Base-by-base conservation (phyloP, 306 rosid species). In the Begonia masoniana region DNA sequence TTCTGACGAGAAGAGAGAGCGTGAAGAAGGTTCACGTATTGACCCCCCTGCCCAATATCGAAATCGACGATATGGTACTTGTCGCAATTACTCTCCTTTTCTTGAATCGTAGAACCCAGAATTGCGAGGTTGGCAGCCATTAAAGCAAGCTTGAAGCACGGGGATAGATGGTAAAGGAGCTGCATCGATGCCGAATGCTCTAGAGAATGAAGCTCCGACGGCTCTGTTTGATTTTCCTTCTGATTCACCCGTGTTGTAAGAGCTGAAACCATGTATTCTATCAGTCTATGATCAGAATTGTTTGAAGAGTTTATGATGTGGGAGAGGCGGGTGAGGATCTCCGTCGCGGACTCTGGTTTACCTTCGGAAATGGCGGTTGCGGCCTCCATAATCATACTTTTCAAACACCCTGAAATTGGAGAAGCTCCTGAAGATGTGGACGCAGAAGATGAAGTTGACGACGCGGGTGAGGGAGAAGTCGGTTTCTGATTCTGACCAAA, bases 361-460 rank as follows among this genome's bases (percentile, higher is more conserved):
- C 97, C 94, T 10, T 91, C 97, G 0, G 77, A 65, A 61, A 91
- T 85, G 1, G 85, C 94, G 31, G 85, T 50, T 2, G 96, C 97
- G 6, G 84, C 94, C 26, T 91, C 96, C 77, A 79, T 63, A 9
- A 91, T 49, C 2, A 66, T 67, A 55, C 80, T 94, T 51, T 77
- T 91, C 5, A 75, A 75, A 39, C 79, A 80, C 1, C 42, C 41
- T 1, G 67, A 35, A 7, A 81, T 73, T 31, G 84, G 86, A 0
- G 92, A 85, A 6, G 76, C 81, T 1, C 72, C 84, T 0, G 91
- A 91, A 2, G 87, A 70, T 0, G 76, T 80, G 0, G 82, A 82
- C 1, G 79, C 59, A 10, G 79, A 65, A 0, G 89, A 78, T 1
- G 82, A 72, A 1, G 82, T 71, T 0, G 97, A 82, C 0, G 95